Base-by-base conservation (phyloP, 2,329 filamentous ascomycete species). In the Tympanopsis confertula region DNA sequence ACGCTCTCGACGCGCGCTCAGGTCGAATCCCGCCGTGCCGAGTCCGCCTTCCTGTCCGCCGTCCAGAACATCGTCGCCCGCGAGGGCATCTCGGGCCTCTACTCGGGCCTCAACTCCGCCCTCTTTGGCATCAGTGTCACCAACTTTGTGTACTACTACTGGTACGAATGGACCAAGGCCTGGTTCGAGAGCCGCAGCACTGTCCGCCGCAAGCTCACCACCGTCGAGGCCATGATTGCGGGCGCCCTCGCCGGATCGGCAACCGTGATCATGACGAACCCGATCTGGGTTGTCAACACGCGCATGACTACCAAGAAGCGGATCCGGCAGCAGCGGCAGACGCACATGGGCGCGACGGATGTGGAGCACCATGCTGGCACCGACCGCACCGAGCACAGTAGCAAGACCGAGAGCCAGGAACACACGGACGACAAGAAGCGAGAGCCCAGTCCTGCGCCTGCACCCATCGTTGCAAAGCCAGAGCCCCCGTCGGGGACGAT, bases 71-170 rank as follows among this genome's bases (percentile, higher is more conserved):
- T 98, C 56, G 73, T 98, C 45, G 82, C 88, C 49, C 84, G 91
- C 50, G 91, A 98, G 63, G 91, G 91, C 50, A 66, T 95, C 40
- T 67, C 75, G 2, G 91, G 91, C 22, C 77, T 98, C 26, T 98
- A 96, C 58, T 80, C 91, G 5, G 91, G 91, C 30, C 76, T 98
- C 42, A 86, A 94, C 60, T 93, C 85, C 44, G 91, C 91, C 37
- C 71, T 98, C 35, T 95, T 98, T 60, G 91, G 91, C 58, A 96
- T 98, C 67, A 91, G 84, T 60, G 81, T 98, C 49, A 98, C 91
- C 51, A 98, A 98, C 69, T 98, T 98, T 57, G 89, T 98, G 35
- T 98, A 98, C 71, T 98, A 98, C 67, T 98, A 96, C 71, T 98
- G 86, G 89, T 98, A 96, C 63, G 91, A 98, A 66, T 98, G 86